Evolutionary conservation across 2,329 filamentous ascomycete species (phyloP), one percentile per base, ranked within the genome.

Genomic region (Sodiomyces alkalinus): DNA sequence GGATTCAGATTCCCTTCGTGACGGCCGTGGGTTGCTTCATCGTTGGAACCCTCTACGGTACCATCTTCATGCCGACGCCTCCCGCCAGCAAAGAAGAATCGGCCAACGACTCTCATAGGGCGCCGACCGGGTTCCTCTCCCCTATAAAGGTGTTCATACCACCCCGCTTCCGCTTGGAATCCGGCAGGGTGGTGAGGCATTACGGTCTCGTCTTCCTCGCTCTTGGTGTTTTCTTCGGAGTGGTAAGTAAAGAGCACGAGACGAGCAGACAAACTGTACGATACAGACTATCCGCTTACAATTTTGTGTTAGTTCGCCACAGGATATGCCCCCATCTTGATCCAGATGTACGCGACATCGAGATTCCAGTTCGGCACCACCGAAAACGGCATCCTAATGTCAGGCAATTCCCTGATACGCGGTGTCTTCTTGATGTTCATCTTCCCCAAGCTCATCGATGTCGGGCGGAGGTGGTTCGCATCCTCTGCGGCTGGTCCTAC

Each of bases 121-220:
- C 33, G 62, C 61, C 4, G 39, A 49, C 58, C 0, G 61, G 56
- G 2, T 74, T 79, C 49, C 62, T 80, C 19, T 69, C 74, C 0
- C 75, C 75, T 0, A 50, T 80, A 8, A 65, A 58, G 20, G 64
- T 79, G 3, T 64, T 80, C 26, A 49, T 58, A 2, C 74, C 75
- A 0, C 66, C 70, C 36, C 62, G 54, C 26, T 60, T 74, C 40
- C 49, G 61, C 0, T 48, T 70, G 1, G 39, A 41, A 1, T 56
- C 61, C 27, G 75, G 75, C 1, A 52, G 50, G 2, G 40, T 62
- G 5, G 53, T 49, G 27, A 68, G 51, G 12, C 69, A 79, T 36
- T 69, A 69, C 15, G 74, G 76, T 2, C 60, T 77, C 0, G 48
- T 76, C 3, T 64, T 79, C 2, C 60, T 81, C 3, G 75, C 71